A percentile compares a stretch with the other conserved stretches of the same genome.
Evolutionary conservation across 2,329 filamentous ascomycete species (phyloP).

Genomic region (Hortaea sp.): DNA sequence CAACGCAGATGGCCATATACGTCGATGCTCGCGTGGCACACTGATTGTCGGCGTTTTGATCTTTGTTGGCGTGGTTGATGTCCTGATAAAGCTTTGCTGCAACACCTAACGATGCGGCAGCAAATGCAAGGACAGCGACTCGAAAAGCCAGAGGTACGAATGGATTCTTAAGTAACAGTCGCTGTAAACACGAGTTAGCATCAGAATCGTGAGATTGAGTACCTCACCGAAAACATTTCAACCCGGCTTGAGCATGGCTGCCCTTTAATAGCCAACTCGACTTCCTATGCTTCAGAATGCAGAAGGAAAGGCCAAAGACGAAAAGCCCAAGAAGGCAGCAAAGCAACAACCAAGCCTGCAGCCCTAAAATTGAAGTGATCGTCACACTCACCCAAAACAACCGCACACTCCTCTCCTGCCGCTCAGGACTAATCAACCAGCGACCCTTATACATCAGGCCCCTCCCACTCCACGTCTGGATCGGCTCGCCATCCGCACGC

Average conservation of each 20-base stretch:
- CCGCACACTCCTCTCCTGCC: constrained; percentile 23
- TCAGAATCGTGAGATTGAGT: no score
- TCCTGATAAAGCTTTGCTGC: constrained; percentile 61
- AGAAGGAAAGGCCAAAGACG: no score
- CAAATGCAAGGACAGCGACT: constrained; percentile 71
- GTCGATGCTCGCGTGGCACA: constrained; percentile 51
- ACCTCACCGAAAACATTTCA: no score
- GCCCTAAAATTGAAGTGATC: no score
- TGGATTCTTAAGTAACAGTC: constrained; percentile 64
- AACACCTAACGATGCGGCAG: constrained; percentile 68
- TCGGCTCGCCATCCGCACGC: constrained; percentile 20
- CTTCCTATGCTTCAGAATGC: no score
- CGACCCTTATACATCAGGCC: constrained; percentile 20
- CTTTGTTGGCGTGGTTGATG: constrained; percentile 28
- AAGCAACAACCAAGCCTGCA: no score
- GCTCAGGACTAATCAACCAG: constrained; percentile 35
- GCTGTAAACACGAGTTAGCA: constrained; percentile 11
- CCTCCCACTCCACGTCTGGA: constrained; percentile 36
- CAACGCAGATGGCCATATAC: constrained; percentile 80
- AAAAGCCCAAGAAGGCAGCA: no score
- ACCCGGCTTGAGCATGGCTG: neutral
- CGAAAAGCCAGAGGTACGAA: constrained; percentile 80
- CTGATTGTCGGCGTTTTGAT: constrained; percentile 18
- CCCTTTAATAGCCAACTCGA: no score
- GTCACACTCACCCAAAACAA: constrained; percentile 23